Percentiles rank a stretch among this genome's conserved stretches.
These are phyloP conservation scores for Cercospora sesami DNA, from an alignment of 2,329 filamentous ascomycete genomes.

Conservation along the genomic window DNA sequence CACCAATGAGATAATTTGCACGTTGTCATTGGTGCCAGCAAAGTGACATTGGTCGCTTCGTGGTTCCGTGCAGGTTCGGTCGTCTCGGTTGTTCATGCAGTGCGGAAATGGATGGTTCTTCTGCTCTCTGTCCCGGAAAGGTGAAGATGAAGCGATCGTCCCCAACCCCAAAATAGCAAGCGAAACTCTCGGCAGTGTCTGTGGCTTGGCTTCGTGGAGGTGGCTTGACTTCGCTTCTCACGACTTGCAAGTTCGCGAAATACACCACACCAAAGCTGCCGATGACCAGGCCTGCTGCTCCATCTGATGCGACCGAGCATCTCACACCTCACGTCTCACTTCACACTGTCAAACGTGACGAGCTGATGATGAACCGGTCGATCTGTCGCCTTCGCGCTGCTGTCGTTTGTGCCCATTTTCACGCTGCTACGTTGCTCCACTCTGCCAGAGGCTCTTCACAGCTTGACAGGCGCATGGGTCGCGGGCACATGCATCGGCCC, in stretches of 20 bases:
- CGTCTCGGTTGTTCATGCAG: not conserved
- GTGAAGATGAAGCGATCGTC: not conserved
- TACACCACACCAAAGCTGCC: not conserved
- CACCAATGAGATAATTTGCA: conserved; percentile 6
- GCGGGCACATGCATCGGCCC: conserved; percentile 23
- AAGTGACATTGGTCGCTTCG: not conserved
- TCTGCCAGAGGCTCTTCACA: conserved; percentile 1
- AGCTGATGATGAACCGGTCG: not conserved
- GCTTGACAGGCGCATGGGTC: conserved; percentile 12
- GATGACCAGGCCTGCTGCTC: not conserved
- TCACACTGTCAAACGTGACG: conserved; percentile 10
- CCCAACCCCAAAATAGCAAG: not conserved
- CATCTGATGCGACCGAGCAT: not conserved
- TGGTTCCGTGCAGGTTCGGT: not conserved
- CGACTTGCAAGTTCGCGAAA: not conserved
- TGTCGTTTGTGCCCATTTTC: conserved; percentile 13
- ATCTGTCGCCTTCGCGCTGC: not conserved
- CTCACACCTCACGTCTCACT: not conserved
- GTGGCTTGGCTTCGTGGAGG: not conserved
- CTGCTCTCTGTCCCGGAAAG: not conserved
- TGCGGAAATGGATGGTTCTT: not conserved
- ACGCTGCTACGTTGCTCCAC: conserved; percentile 12
- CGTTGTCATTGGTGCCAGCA: not conserved
- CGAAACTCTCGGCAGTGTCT: not conserved
- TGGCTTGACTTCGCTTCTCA: not conserved